These are phyloP conservation scores for Termitomyces sp. DNA, from an alignment of 768 basidiomycete genomes.

Conservation along the genomic window DNA sequence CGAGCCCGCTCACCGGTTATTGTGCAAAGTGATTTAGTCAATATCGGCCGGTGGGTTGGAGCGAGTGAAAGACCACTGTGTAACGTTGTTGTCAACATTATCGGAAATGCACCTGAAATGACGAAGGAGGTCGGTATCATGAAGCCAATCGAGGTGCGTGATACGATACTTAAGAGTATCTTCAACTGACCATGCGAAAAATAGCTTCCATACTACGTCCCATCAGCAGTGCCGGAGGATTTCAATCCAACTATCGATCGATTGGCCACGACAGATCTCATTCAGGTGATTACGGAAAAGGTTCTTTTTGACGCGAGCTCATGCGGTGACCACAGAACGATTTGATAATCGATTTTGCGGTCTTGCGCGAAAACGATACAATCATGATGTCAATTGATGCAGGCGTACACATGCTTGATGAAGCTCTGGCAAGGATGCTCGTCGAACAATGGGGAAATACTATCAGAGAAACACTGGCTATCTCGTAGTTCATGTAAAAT, in stretches of 20 bases:
- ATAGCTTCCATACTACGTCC: constrained; percentile 33
- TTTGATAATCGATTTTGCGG: constrained; percentile 26
- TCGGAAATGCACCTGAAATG: constrained; percentile 28
- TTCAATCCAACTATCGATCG: constrained; percentile 13
- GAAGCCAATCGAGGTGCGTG: constrained; percentile 29
- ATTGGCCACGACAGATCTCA: constrained; percentile 18
- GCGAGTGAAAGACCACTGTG: constrained; percentile 25
- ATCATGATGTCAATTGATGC: constrained; percentile 29
- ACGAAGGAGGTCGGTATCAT: constrained; percentile 17
- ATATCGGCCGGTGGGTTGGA: constrained; percentile 33
- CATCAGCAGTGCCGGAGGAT: constrained; percentile 13
- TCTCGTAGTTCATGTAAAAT: constrained; percentile 6
- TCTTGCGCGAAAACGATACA: constrained; percentile 17
- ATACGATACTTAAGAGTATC: background rate
- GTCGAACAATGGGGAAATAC: constrained; percentile 19
- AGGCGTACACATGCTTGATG: constrained; percentile 19
- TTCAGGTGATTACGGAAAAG: constrained; percentile 12
- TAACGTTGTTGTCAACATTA: constrained; percentile 41
- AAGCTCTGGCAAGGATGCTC: constrained; percentile 17
- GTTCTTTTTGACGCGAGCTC: background rate
- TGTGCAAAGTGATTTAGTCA: constrained; percentile 33
- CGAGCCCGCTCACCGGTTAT: constrained; percentile 30
- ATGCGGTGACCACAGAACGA: constrained; percentile 16
- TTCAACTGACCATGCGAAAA: background rate
- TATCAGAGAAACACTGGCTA: constrained; percentile 13